These are phyloP conservation scores for Termitomyces sp. DNA, from an alignment of 768 basidiomycete genomes.

Conservation along the genomic window DNA sequence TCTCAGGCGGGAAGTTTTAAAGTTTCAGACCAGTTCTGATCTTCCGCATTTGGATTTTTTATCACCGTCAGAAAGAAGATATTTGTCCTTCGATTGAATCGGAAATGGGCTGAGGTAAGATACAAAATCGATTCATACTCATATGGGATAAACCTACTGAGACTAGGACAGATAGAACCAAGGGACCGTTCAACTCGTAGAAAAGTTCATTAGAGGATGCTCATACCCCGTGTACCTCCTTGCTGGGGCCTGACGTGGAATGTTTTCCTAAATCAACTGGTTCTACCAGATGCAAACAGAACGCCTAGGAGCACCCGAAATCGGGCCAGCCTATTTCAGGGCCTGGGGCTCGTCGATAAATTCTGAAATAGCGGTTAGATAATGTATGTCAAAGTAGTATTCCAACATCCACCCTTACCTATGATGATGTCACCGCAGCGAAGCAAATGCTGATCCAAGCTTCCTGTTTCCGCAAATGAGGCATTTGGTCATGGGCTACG, in stretches of 20 bases:
- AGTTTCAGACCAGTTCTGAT: not conserved
- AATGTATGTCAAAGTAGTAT: not conserved
- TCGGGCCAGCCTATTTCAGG: too few relatives aligned
- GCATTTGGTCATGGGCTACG: not conserved
- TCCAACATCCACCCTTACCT: too few relatives aligned
- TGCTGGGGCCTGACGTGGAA: not conserved
- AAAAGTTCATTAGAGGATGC: not conserved
- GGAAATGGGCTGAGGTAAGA: not conserved
- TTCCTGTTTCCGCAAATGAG: slow-evolving; percentile 24
- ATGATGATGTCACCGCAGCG: not conserved
- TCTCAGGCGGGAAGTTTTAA: too few relatives aligned
- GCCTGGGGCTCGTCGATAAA: too few relatives aligned
- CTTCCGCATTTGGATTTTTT: not conserved
- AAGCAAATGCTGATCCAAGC: slow-evolving; percentile 47
- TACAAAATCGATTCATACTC: not conserved
- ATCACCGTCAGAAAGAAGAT: not conserved
- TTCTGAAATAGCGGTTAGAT: too few relatives aligned
- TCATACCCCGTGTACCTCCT: too few relatives aligned
- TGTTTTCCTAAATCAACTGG: not conserved
- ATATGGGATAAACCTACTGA: not conserved
- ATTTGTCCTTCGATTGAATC: not conserved
- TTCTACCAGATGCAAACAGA: too few relatives aligned
- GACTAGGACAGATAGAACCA: not conserved
- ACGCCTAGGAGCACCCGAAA: too few relatives aligned
- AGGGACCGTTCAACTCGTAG: not conserved